Evolutionary conservation across 768 basidiomycete species (phyloP).

Genomic region (Termitomyces sp.): DNA sequence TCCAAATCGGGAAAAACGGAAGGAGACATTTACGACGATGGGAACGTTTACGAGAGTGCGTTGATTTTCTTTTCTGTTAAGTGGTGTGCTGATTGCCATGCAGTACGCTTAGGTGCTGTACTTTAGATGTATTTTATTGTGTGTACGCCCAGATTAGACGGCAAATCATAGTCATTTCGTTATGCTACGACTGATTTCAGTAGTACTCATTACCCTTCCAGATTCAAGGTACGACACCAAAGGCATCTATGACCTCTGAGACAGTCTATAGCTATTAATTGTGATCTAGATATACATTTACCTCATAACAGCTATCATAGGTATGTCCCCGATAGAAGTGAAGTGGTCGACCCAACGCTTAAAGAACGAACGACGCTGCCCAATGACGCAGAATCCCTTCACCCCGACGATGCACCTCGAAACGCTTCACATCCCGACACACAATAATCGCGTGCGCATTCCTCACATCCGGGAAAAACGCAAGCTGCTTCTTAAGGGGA

Average conservation of each 20-base stretch:
- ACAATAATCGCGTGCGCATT: slow-evolving; percentile 77
- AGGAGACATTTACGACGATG: slow-evolving; percentile 91
- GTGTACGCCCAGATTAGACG: background rate
- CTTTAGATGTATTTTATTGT: slow-evolving; percentile 13
- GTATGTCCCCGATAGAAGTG: too few species aligned
- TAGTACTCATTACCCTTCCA: too few species aligned
- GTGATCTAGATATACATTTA: too few species aligned
- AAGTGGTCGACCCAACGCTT: background rate
- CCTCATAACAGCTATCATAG: too few species aligned
- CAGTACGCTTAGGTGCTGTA: slow-evolving; percentile 17
- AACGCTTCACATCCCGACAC: slow-evolving; percentile 62
- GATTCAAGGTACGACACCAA: background rate
- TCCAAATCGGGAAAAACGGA: slow-evolving; percentile 49
- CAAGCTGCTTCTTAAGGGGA: slow-evolving; percentile 70
- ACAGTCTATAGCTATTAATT: background rate
- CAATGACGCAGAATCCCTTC: slow-evolving; percentile 70
- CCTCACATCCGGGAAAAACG: slow-evolving; percentile 54
- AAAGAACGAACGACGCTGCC: slow-evolving; percentile 22
- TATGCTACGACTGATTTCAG: too few species aligned
- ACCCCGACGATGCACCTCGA: slow-evolving; percentile 56
- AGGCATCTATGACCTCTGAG: background rate
- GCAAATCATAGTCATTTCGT: background rate
- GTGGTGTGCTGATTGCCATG: background rate
- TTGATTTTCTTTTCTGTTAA: slow-evolving; percentile 6
- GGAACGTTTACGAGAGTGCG: slow-evolving; percentile 89